A percentile compares a stretch with the other conserved stretches of the same genome.
These are phyloP conservation scores for Batkoa obscura DNA, from an alignment of 371 early-diverging fungal genomes.

Conservation along the genomic window DNA sequence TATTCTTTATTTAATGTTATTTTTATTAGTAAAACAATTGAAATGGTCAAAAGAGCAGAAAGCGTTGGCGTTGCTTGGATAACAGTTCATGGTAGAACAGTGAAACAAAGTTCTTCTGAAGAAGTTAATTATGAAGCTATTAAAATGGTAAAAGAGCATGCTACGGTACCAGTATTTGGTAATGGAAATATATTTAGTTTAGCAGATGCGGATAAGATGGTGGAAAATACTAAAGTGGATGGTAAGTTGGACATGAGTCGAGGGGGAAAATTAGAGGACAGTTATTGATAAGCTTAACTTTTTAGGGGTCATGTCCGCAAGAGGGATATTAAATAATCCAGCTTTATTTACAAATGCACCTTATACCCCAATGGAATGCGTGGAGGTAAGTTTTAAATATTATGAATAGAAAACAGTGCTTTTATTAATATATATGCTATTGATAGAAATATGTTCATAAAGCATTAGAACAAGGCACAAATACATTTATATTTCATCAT, in stretches of 20 bases:
- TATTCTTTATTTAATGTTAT: too few relatives aligned
- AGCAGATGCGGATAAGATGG: slow-evolving; percentile 42
- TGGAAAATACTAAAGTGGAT: slow-evolving; percentile 46
- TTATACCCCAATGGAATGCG: slow-evolving; percentile 50
- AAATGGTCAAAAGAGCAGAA: slow-evolving; percentile 55
- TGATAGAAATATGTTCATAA: slow-evolving; percentile 47
- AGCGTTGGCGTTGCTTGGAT: slow-evolving; percentile 58
- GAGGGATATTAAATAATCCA: slow-evolving; percentile 82
- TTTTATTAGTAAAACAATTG: slow-evolving; percentile 38
- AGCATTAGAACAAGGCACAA: slow-evolving; percentile 65
- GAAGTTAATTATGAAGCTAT: slow-evolving; percentile 54
- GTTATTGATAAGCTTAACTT: background rate
- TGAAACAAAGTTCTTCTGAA: slow-evolving; percentile 49
- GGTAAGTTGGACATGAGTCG: too few relatives aligned
- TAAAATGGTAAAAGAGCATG: slow-evolving; percentile 45
- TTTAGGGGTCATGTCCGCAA: slow-evolving; percentile 61
- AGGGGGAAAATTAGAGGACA: too few relatives aligned
- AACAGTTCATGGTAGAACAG: slow-evolving; percentile 66
- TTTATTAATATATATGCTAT: background rate
- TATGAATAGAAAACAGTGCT: too few relatives aligned
- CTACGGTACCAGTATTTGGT: slow-evolving; percentile 52
- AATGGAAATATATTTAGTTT: slow-evolving; percentile 60
- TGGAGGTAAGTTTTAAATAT: slow-evolving; percentile 20
- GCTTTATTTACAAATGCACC: slow-evolving; percentile 51
- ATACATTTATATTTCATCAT: slow-evolving; percentile 71